Conservation (phyloP, 2,329 filamentous ascomycete species). For the Podosphaera fusca region DNA sequence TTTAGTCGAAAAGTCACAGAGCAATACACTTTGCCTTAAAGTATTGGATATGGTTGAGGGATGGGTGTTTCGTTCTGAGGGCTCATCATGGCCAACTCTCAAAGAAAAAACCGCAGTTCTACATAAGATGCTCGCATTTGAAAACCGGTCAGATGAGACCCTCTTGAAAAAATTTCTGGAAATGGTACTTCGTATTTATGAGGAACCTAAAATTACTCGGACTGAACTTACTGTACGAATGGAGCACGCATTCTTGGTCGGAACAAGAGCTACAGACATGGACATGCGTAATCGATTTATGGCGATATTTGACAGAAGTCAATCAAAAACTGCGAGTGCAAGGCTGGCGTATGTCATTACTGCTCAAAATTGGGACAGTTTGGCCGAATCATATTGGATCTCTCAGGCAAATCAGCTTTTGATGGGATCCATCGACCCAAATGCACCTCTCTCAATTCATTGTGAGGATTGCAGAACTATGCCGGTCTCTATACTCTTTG, state of each 20-base stretch:
- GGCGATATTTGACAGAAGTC: conserved; percentile 80
- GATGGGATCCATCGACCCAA: conserved; percentile 74
- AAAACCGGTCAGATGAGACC: conserved; percentile 58
- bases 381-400: conserved; percentile 91
- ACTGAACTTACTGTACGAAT: conserved; percentile 91
- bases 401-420: conserved; percentile 85
- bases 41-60: conserved; percentile 81
- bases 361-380: conserved; percentile 89
- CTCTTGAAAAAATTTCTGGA: conserved; percentile 86
- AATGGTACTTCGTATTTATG: conserved; percentile 91
- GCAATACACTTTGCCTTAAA: conserved; percentile 69
- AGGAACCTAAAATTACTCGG: conserved; percentile 83
- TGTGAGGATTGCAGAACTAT: conserved; percentile 63
- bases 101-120: conserved; percentile 98
- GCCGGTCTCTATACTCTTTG: conserved; percentile 49
- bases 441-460: conserved; percentile 54
- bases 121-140: conserved; percentile 97
- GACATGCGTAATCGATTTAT: conserved; percentile 96
- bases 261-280: conserved; percentile 76
- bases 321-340: conserved; percentile 78
- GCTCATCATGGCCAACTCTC: conserved; percentile 70
- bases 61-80: conserved; percentile 90
- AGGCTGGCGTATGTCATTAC: conserved; percentile 74
- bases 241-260: conserved; percentile 95
- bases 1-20: conserved; percentile 83